phyloP scores from a whole-genome alignment of 2,329 filamentous ascomycete genomes.

The Aureobasidium melanogenum region DNA sequence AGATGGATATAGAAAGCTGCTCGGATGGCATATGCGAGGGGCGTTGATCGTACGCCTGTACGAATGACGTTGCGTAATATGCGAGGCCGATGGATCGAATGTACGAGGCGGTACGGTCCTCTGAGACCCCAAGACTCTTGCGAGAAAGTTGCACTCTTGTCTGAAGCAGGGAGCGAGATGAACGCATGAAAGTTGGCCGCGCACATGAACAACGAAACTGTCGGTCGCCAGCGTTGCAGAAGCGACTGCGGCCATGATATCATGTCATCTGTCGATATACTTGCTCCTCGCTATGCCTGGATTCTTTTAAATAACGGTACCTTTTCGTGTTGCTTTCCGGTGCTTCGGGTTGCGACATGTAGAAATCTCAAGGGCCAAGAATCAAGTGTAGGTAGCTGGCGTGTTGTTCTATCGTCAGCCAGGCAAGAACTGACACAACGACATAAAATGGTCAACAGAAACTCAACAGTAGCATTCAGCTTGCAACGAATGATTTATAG shows the following conservation, averaged over 20 bases:
- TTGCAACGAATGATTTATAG: neutral
- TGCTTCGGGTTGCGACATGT: neutral
- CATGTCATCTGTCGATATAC: neutral
- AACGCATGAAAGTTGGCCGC: neutral
- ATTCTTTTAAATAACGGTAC: neutral
- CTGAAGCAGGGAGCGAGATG: neutral
- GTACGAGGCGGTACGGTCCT: too few species aligned
- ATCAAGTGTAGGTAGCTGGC: neutral
- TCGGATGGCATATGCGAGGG: neutral
- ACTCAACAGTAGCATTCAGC: neutral
- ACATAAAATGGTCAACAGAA: neutral
- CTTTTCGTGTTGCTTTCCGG: neutral
- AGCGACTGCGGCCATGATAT: neutral
- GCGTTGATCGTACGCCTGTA: neutral
- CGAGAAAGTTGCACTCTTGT: too few species aligned
- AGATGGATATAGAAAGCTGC: neutral
- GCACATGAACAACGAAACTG: neutral
- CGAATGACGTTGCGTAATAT: too few species aligned
- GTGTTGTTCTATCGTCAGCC: neutral
- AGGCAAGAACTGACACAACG: neutral
- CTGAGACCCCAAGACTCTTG: too few species aligned
- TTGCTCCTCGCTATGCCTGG: neutral
- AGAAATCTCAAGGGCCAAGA: neutral
- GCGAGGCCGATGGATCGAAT: too few species aligned
- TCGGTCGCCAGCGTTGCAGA: neutral